A percentile compares a stretch with the other conserved stretches of the same genome.
Evolutionary conservation across 2,329 filamentous ascomycete species (phyloP).

Genomic region (Aspergillus intermedius): DNA sequence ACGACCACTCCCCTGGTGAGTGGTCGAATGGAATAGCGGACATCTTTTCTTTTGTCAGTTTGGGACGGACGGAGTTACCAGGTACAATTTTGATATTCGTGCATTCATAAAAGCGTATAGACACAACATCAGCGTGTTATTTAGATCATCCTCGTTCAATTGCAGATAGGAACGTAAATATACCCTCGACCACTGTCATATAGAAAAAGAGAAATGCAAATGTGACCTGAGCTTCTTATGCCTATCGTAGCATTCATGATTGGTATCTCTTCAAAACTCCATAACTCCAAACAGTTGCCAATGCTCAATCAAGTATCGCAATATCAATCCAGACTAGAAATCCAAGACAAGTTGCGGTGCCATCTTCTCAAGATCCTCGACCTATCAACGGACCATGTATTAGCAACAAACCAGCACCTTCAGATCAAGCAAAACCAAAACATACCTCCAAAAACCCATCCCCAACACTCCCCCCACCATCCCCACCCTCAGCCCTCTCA

Average conservation of each 20-base stretch:
- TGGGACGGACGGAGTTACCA: too few relatives aligned
- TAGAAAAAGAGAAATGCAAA: too few relatives aligned
- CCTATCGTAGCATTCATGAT: too few relatives aligned
- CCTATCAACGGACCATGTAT: constrained; percentile 39
- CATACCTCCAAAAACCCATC: constrained; percentile 68
- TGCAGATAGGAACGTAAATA: too few relatives aligned
- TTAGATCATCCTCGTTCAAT: too few relatives aligned
- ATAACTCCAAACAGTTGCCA: constrained; percentile 5
- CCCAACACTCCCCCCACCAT: constrained; percentile 28
- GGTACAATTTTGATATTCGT: too few relatives aligned
- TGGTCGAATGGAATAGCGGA: constrained; percentile 11
- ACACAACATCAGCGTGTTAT: too few relatives aligned
- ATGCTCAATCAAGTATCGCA: constrained; percentile 2
- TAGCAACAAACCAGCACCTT: constrained; percentile 4
- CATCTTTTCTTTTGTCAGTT: neutral
- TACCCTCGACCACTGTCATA: too few relatives aligned
- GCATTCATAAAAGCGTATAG: too few relatives aligned
- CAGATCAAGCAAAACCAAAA: constrained; percentile 4
- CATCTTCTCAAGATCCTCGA: constrained; percentile 84
- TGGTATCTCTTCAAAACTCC: neutral
- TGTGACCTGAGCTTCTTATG: too few relatives aligned
- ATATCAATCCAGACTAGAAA: constrained; percentile 47
- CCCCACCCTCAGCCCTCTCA: constrained; percentile 52
- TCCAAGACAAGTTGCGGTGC: constrained; percentile 80
- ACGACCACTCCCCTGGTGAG: constrained; percentile 20